Evolutionary conservation across 768 basidiomycete genomes (phyloP), one percentile per base, ranked within the genome.

Genomic region (Cyathus striatus): DNA sequence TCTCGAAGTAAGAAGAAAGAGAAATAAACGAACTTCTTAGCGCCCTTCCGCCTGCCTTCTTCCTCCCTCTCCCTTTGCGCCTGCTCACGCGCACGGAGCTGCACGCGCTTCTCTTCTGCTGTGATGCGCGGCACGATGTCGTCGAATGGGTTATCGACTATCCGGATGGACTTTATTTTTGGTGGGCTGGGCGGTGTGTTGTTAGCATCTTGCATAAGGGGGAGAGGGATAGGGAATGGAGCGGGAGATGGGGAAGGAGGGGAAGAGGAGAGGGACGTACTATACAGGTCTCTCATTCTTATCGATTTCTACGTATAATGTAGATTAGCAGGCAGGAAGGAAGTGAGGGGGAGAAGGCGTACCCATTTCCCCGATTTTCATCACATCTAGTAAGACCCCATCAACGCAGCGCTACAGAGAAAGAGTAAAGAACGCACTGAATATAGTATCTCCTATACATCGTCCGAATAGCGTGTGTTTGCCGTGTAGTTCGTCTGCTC

Each of bases 61-160:
- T 90, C 86, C 53, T 90, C 90, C n/a, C 86, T 68, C 58, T 91
- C 87, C 40, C 76, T 73, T 52, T 83, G 83, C 1, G 78, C 82
- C 47, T 80, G 73, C 55, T 90, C 83, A 30, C 81, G 76, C 2
- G 94, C 95, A 42, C 76, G 75, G 48, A 84, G 84, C 58, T 99
- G 96, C 0, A 73, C 83, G 30, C 83, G 77, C 48, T 86, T 85
- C 65, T 98, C 96, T 2, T 82, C 90, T 1, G 93, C 92, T 1
- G 96, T 99, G 47, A 98, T 99, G 20, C 96, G 83, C 4, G 95
- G 95, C 26, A 93, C 77, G 50, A 98, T 96, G 56, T 98, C 94
- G 42, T 85, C 79, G 59, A 96, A 97, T 0, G 96, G 95, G 57
- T 98, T 95, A 41, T 96, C 92, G 23, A 91, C 57, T 41, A 99